These are phyloP conservation scores for Sarcomyxa edulis DNA, from an alignment of 768 basidiomycete species.

Conservation along the genomic window DNA sequence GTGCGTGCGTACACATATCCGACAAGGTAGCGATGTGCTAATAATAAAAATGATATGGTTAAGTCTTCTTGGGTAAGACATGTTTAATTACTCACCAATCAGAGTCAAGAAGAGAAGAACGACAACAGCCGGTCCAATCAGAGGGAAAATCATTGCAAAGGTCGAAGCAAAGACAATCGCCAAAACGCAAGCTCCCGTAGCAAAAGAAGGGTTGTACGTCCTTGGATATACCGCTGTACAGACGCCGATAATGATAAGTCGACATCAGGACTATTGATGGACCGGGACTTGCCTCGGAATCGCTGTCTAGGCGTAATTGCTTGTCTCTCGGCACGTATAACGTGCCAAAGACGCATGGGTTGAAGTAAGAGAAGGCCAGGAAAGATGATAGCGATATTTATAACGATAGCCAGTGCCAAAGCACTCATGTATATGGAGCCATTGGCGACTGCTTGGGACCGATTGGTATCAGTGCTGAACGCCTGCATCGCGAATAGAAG, in stretches of 20 bases:
- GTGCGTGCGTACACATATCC: constrained; percentile 75
- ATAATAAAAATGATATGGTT: neutral
- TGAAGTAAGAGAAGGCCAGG: constrained; percentile 75
- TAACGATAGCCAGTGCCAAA: constrained; percentile 49
- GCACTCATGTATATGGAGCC: constrained; percentile 70
- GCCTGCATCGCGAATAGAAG: constrained; percentile 63
- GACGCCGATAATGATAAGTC: constrained; percentile 5
- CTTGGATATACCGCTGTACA: constrained; percentile 60
- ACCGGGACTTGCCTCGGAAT: constrained; percentile 57
- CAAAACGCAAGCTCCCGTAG: constrained; percentile 59
- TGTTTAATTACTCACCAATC: constrained; percentile 41
- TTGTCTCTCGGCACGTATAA: constrained; percentile 47
- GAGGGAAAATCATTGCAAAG: constrained; percentile 71
- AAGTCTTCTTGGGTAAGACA: neutral
- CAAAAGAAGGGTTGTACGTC: constrained; percentile 65
- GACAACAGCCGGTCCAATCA: constrained; percentile 67
- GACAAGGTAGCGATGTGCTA: constrained; percentile 77
- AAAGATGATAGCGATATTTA: constrained; percentile 62
- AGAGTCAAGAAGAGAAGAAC: constrained; percentile 61
- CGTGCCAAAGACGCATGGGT: constrained; percentile 55
- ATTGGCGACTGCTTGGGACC: constrained; percentile 48
- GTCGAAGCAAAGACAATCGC: constrained; percentile 68
- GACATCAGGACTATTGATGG: constrained; percentile 2
- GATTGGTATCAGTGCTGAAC: constrained; percentile 35
- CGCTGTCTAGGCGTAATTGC: constrained; percentile 74